These are phyloP conservation scores for Carallia pectinifolia DNA, from an alignment of 345 rosid species.

Conservation along the genomic window DNA sequence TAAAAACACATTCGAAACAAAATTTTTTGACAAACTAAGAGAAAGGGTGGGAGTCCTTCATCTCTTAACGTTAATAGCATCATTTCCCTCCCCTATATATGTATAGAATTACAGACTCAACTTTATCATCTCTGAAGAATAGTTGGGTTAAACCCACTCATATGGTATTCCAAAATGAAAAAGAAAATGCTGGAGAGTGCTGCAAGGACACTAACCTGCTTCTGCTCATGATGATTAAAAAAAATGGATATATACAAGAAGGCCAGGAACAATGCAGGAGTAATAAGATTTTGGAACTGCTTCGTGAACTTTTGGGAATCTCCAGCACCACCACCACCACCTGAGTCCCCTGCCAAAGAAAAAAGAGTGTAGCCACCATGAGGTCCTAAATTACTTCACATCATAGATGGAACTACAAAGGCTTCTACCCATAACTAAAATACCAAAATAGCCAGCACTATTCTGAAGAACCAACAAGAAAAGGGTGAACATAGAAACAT, in stretches of 20 bases:
- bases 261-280: constrained; percentile 26
- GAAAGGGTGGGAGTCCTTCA: no score
- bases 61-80: no score
- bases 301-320: constrained; percentile 21
- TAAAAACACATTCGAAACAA: neutral
- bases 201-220: constrained; percentile 31
- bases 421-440: neutral
- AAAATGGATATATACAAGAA: constrained; percentile 14
- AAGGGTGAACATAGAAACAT: neutral
- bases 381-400: neutral
- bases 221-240: constrained; percentile 21
- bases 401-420: neutral
- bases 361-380: neutral
- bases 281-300: constrained; percentile 20
- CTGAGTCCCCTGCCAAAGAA: constrained; percentile 32
- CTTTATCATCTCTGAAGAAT: no score
- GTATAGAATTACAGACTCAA: no score
- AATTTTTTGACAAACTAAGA: neutral
- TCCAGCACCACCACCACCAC: constrained; percentile 29
- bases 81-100: no score
- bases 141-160: neutral
- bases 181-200: constrained; percentile 1
- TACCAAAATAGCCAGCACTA: neutral
- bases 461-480: neutral
- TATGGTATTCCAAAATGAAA: neutral